Base-by-base conservation (phyloP, 305 asterid species). In the Fraxinus dipetala region DNA sequence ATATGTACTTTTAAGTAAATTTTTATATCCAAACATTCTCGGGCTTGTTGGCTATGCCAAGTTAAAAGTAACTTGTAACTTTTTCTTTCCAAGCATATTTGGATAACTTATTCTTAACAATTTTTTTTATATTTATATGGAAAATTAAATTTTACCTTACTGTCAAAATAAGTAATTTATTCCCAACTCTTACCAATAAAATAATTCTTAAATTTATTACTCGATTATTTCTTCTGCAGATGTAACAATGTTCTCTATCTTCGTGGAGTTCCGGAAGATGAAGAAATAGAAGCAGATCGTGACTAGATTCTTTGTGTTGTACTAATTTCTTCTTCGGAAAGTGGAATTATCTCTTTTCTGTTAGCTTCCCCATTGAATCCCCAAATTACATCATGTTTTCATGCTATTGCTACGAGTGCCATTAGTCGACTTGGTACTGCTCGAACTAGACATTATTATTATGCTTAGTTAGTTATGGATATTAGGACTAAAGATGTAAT, bases 221-320 rank as follows among this genome's bases (percentile, higher is more conserved):
- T 48, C 4, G 59, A 48, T 48, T 48, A 16, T 51, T 51, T 76
- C 81, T 74, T 80, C n/a, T 85, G 85, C 89, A 94, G 98, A 83
- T 94, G 98, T 85, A 94, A 94, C 78, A 94, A 94, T 59, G 98
- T 94, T 77, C 95, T 94, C 30, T 92, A 94, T 88, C 91, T 94
- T 40, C 93, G 98, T 2, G 97, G 97, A 3, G 92, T 92, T 22
- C 91, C 93, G 0, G 97, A 94, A 87, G 98, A 94, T 65, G 97
- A 93, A 87, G 97, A 90, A 78, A 79, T 91, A 59, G 96, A 93
- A 59, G 96, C 92, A n/a, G 97, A 89, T 16, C 87, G 74, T 0
- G 92, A 90, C 75, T 90, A 91, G 87, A 67, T 83, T 14, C 40
- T 30, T 70, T 9, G 1, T n/a, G 22, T 14, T 69, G 38, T 14